A percentile compares a stretch with the other conserved stretches of the same genome.
Conservation (phyloP, 176 grass and related monocot species). For the Stipa capillata region DNA sequence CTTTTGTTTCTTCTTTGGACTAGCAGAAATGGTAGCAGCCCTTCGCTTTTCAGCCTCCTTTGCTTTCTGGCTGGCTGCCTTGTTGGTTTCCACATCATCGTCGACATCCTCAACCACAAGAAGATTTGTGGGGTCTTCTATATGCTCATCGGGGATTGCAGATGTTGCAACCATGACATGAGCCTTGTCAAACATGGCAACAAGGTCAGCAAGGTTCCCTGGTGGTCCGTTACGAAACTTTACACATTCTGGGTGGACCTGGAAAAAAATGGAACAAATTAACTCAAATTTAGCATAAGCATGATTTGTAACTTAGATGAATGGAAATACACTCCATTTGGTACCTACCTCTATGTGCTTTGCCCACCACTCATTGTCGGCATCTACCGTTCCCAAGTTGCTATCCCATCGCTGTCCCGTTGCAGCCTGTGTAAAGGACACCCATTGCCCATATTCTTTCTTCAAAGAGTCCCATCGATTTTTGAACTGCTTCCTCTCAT, state of each 20-base stretch:
- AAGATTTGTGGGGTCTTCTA: neutral
- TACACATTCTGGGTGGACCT: neutral
- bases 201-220: neutral
- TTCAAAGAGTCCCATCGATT: neutral
- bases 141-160: neutral
- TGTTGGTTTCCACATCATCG: neutral
- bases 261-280: neutral
- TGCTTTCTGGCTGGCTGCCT: neutral
- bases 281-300: neutral
- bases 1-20: neutral
- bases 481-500: neutral
- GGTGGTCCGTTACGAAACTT: neutral
- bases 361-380: neutral
- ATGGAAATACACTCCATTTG: neutral
- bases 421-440: neutral
- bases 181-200: neutral
- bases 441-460: neutral
- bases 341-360: neutral
- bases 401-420: neutral
- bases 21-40: neutral
- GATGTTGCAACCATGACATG: neutral
- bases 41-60: neutral
- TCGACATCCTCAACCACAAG: neutral
- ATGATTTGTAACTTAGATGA: neutral
- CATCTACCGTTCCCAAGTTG: neutral